Base-by-base conservation (phyloP, 805 yeast species). In the Maudiozyma serrabonitensis region DNA sequence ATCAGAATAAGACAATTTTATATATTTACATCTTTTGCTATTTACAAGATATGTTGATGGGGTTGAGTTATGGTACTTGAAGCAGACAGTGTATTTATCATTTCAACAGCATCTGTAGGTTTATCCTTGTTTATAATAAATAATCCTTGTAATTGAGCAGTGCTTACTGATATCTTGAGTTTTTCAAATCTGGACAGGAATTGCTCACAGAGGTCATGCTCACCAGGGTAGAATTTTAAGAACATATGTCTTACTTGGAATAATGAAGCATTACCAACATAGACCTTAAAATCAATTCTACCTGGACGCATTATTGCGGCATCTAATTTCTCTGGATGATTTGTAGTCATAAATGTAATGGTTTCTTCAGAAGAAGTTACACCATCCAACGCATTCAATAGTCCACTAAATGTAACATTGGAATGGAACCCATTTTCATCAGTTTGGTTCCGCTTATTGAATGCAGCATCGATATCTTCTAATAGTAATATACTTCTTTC, bases 351-450 rank as follows among this genome's bases (percentile, higher is more conserved):
- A 67, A 93, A 93, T 0, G 97, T 91, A 34, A 93, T 75, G 43
- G 96, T 84, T 62, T 93, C 98, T 62, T 93, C 99, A 1, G 97
- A 95, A 28, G 96, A 87, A 3, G 98, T 93, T 16, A 93, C 98
- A 44, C 99, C 99, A 66, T 93, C 99, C 45, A 93, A 72, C 0
- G 99, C 96, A 63, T 93, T 93, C 52, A 93, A 70, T 43, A 93
- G 72, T 0, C 99, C 99, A 50, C 96, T 87, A 61, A 93, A 93
- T 2, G 99, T 93, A 13, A 93, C 97, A 18, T 96, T 96, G 0
- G 95, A 81, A 23, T 75, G 73, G 63, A 73, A 90, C 0, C 96
- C 96, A 55, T 79, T 75, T 23, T 88, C 96, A 7, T 74, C 78
- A 2, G 81, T 71, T 60, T 87, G 95, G 35, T 78, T 78, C 61